Evolutionary conservation across 495 filamentous ascomycete genomes (phyloP).

Genomic region (Penicillium robsamsonii): DNA sequence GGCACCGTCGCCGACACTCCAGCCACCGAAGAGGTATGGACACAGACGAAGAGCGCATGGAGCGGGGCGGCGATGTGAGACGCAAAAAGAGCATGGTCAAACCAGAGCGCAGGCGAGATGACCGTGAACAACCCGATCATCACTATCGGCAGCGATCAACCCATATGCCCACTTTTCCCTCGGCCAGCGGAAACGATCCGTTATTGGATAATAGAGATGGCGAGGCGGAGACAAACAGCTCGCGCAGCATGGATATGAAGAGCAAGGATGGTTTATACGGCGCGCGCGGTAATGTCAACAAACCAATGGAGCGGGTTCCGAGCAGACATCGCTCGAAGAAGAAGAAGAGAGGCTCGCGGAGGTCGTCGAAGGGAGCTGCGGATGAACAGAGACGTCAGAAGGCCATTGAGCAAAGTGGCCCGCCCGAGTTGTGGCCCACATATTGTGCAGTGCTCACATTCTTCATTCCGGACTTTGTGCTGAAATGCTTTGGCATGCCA

Average conservation of each 20-base stretch:
- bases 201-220: slow-evolving; percentile 64
- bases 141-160: slow-evolving; percentile 79
- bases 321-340: slow-evolving; percentile 46
- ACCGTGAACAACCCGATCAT: slow-evolving; percentile 86
- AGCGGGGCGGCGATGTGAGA: slow-evolving; percentile 32
- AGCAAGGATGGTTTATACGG: slow-evolving; percentile 37
- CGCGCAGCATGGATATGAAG: slow-evolving; percentile 55
- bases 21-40: slow-evolving; percentile 33
- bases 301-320: slow-evolving; percentile 48
- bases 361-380: slow-evolving; percentile 46
- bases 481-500: slow-evolving; percentile 85
- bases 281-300: slow-evolving; percentile 43
- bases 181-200: slow-evolving; percentile 88
- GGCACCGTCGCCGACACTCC: slow-evolving; percentile 37
- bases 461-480: slow-evolving; percentile 83
- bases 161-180: slow-evolving; percentile 83
- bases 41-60: slow-evolving; percentile 41
- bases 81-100: slow-evolving; percentile 83
- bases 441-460: slow-evolving; percentile 95
- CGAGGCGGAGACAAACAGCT: slow-evolving; percentile 55
- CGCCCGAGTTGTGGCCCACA: slow-evolving; percentile 88
- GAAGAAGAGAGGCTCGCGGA: slow-evolving; percentile 50
- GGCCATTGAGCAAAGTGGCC: slow-evolving; percentile 65
- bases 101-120: slow-evolving; percentile 81
- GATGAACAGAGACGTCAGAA: slow-evolving; percentile 64